These are phyloP conservation scores for Dictyostelium firmibasis DNA, from an alignment of 78 protist genomes.

Conservation along the genomic window DNA sequence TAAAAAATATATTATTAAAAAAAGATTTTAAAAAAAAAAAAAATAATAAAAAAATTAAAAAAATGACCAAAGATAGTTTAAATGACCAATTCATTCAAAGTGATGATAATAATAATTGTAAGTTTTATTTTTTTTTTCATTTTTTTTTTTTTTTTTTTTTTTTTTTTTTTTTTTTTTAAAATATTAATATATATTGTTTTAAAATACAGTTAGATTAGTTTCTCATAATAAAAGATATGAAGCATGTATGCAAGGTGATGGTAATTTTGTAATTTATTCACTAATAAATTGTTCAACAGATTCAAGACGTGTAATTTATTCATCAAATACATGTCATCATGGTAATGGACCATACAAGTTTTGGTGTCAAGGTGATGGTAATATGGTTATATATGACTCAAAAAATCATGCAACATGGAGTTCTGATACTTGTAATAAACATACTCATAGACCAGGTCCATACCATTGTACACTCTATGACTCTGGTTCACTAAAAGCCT, in stretches of 20 bases:
- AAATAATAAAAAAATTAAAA: too few species aligned
- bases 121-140: too few species aligned
- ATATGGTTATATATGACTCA: slow-evolving; percentile 13
- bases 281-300: neutral
- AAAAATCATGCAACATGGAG: slow-evolving; percentile 21
- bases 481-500: neutral
- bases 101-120: neutral
- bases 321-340: neutral
- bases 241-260: slow-evolving; percentile 13
- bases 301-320: neutral
- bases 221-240: neutral
- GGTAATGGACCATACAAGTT: slow-evolving; percentile 11
- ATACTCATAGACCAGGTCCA: neutral
- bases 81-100: neutral
- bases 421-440: neutral
- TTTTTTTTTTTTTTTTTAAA: too few species aligned
- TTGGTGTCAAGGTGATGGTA: slow-evolving; percentile 41
- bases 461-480: neutral
- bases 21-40: too few species aligned
- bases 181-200: too few species aligned
- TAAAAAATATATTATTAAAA: too few species aligned
- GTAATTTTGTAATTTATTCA: slow-evolving; percentile 41
- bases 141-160: too few species aligned
- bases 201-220: neutral
- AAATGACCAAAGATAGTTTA: neutral